Evolutionary conservation across 1,284 basidiomycete species (phyloP).

Genomic region (Irpex lacteus): DNA sequence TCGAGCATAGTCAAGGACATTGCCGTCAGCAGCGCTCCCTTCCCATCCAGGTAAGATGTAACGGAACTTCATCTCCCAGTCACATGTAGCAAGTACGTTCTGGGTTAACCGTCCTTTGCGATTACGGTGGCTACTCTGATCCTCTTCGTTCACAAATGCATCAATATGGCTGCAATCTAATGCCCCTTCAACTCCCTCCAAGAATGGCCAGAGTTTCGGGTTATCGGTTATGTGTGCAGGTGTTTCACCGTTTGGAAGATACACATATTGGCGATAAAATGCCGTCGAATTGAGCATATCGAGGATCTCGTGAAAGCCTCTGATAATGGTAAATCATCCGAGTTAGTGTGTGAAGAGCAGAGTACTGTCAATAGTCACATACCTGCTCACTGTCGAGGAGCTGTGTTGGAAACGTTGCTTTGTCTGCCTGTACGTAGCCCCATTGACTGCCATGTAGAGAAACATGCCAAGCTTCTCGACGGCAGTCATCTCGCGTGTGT

Average conservation of each 20-base stretch:
- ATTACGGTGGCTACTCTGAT: constrained; percentile 14
- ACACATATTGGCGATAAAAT: background rate
- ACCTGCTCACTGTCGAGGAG: constrained; percentile 4
- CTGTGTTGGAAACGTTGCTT: constrained; percentile 5
- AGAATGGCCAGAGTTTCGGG: constrained; percentile 21
- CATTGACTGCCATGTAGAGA: background rate
- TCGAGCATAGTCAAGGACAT: constrained; percentile 19
- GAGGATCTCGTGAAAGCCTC: background rate
- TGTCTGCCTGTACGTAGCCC: constrained; percentile 5
- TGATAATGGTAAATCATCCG: no score
- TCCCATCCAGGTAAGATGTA: constrained; percentile 35
- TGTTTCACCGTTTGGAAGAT: constrained; percentile 14
- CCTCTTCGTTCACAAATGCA: constrained; percentile 1
- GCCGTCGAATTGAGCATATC: background rate
- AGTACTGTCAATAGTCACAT: background rate
- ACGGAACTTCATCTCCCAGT: constrained; percentile 24
- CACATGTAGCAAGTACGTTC: constrained; percentile 24
- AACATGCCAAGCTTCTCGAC: background rate
- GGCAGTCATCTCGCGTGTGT: background rate
- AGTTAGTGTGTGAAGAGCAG: no score
- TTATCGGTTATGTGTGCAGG: constrained; percentile 13
- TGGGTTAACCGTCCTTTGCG: constrained; percentile 24
- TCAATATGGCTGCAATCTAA: constrained; percentile 26
- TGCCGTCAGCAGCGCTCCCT: constrained; percentile 33
- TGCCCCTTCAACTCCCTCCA: constrained; percentile 21